Conservation (phyloP, 2,329 filamentous ascomycete species). For the Colletotrichum navitas region DNA sequence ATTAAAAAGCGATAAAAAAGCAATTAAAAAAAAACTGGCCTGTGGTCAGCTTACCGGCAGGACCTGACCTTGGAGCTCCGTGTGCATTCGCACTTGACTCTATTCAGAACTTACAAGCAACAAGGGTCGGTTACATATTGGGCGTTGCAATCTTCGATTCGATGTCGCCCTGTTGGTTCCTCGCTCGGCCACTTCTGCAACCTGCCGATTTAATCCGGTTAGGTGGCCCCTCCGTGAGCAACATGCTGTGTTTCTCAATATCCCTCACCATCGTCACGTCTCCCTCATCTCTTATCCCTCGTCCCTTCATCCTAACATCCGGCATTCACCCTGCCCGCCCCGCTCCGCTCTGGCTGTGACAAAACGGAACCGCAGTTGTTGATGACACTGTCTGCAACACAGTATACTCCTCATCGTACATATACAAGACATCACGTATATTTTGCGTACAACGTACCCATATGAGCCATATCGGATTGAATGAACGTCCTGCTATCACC, state of each 20-base stretch:
- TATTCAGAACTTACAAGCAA: conserved; percentile 41
- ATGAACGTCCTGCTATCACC: background rate
- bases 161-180: background rate
- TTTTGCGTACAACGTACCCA: conserved; percentile 1
- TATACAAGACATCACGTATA: background rate
- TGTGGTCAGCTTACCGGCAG: conserved; percentile 1
- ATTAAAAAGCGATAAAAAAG: background rate
- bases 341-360: conserved; percentile 37
- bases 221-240: background rate
- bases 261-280: conserved; percentile 32
- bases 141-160: conserved; percentile 9
- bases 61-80: conserved; percentile 4
- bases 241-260: conserved; percentile 15
- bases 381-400: conserved; percentile 6
- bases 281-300: conserved; percentile 9
- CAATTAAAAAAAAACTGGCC: background rate
- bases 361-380: conserved; percentile 28
- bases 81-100: conserved; percentile 30
- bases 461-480: conserved; percentile 5
- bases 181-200: background rate
- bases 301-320: conserved; percentile 20
- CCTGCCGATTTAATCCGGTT: conserved; percentile 13
- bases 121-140: conserved; percentile 35
- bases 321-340: conserved; percentile 15
- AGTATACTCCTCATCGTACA: background rate